Conservation (phyloP, 1,284 basidiomycete species). For the Earliella scabrosa region DNA sequence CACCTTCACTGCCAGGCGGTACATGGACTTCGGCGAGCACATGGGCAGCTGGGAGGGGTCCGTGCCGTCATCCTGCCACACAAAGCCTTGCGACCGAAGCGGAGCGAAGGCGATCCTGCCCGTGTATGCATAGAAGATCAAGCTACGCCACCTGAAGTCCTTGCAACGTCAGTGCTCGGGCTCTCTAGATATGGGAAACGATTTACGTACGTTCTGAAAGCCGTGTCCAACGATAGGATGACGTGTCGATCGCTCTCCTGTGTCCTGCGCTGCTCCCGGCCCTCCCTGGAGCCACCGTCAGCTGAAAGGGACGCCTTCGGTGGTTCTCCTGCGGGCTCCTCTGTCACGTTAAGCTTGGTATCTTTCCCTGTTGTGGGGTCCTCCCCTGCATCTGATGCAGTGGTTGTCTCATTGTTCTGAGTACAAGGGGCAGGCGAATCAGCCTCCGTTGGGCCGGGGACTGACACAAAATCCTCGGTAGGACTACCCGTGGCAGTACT, state of each 20-base stretch:
- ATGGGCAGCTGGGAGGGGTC: constrained; percentile 11
- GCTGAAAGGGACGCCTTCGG: not conserved
- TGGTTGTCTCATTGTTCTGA: no score
- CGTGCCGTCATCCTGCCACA: not conserved
- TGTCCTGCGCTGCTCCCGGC: not conserved
- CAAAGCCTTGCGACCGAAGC: constrained; percentile 19
- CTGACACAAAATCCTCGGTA: not conserved
- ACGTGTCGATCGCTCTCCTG: not conserved
- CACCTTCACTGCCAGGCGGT: constrained; percentile 26
- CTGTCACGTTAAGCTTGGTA: no score
- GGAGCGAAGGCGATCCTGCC: constrained; percentile 25
- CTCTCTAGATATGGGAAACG: not conserved
- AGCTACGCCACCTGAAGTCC: constrained; percentile 21
- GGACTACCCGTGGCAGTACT: not conserved
- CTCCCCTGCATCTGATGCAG: no score
- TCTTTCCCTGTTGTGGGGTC: no score
- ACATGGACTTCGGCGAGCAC: constrained; percentile 29
- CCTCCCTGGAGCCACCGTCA: not conserved
- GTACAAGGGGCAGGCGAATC: not conserved
- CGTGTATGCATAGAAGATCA: constrained; percentile 29
- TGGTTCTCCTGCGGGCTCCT: not conserved
- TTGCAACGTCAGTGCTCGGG: not conserved
- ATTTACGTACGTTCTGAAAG: constrained; percentile 22
- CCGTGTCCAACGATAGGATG: constrained; percentile 18
- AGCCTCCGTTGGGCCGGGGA: not conserved